Evolutionary conservation across 192 early-diverging fungal genomes (phyloP), one percentile per base, ranked within the genome.

Genomic region (Podila epigama): DNA sequence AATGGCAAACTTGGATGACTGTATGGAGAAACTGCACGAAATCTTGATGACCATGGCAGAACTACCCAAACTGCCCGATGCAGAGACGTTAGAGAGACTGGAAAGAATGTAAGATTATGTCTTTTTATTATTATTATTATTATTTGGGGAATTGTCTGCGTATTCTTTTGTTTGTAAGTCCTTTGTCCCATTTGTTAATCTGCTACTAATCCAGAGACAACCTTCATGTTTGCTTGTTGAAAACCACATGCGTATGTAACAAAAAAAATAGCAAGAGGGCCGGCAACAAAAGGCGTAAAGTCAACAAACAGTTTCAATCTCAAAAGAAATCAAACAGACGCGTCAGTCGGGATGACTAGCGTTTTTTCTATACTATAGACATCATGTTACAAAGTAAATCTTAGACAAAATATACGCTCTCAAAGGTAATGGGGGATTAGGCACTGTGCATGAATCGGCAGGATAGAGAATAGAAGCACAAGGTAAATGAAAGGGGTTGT

Each of bases 1-100:
- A 63, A 70, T 67, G 63, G 82, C 88, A 18, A 97, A 97, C 64
- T 54, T 93, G 20, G 88, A 95, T 20, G 92, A 95, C 73, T 95
- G 93, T 60, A 68, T 95, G 31, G 85, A 90, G 16, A 92, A 90
- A 60, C 79, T 94, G 32, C 80, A 86, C 63, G 83, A 86, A 16
- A 73, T 83, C 6, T 75, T 96, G 35, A 62, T 77, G 18, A 64
- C 80, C 25, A 90, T 92, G 31, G 90, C 88, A 1, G 73, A 87
- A 53, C 83, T 96, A 31, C 88, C 89, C 27, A 86, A 85, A 64
- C 89, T 83, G 10, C 85, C 95, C 7, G 83, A 86, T 58, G 79
- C 85, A 58, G 91, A 86, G 60, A 85, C 85, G 28, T 34, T 88
- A n/a, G 77, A 81, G 65, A 81, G 85, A 58, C 83, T 96, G 40